Evolutionary conservation across 148 eudicot species (phyloP).

Genomic region (Simmondsia chinensis): DNA sequence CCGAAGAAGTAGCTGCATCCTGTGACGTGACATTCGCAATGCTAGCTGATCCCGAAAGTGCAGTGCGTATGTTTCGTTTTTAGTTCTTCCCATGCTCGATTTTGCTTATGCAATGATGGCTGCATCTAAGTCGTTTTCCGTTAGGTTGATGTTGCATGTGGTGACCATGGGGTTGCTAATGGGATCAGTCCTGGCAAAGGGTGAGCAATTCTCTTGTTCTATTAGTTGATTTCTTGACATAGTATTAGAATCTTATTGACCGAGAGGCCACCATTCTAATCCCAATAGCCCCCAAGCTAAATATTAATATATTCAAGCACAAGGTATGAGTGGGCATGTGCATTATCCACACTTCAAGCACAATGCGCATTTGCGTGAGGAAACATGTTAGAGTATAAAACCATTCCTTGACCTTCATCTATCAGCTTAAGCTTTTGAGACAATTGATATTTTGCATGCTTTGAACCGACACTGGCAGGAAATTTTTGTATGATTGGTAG

Average conservation of each 20-base stretch:
- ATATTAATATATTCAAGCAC: too few relatives aligned
- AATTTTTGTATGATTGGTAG: too few relatives aligned
- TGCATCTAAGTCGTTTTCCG: slow-evolving; percentile 9
- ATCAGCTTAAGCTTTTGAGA: too few relatives aligned
- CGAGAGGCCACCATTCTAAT: too few relatives aligned
- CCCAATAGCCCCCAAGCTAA: too few relatives aligned
- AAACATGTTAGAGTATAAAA: too few relatives aligned
- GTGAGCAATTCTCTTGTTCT: slow-evolving; percentile 20
- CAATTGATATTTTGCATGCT: too few relatives aligned
- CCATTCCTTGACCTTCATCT: too few relatives aligned
- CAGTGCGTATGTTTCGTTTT: slow-evolving; percentile 57
- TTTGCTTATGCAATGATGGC: slow-evolving; percentile 8
- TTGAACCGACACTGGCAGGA: too few relatives aligned
- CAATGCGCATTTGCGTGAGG: too few relatives aligned
- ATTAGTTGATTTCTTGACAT: neutral
- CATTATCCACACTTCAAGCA: too few relatives aligned
- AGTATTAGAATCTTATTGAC: neutral
- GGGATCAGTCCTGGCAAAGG: slow-evolving; percentile 95
- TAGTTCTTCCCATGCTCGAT: slow-evolving; percentile 10
- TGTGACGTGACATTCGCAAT: slow-evolving; percentile 97
- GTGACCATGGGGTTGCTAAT: slow-evolving; percentile 66
- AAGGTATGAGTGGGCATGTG: too few relatives aligned
- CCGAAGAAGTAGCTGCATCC: slow-evolving; percentile 85
- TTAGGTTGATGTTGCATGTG: slow-evolving; percentile 87
- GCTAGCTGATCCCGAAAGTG: slow-evolving; percentile 99